Conservation (phyloP, 2,329 filamentous ascomycete genomes). For the Pochonia chlamydosporia region DNA sequence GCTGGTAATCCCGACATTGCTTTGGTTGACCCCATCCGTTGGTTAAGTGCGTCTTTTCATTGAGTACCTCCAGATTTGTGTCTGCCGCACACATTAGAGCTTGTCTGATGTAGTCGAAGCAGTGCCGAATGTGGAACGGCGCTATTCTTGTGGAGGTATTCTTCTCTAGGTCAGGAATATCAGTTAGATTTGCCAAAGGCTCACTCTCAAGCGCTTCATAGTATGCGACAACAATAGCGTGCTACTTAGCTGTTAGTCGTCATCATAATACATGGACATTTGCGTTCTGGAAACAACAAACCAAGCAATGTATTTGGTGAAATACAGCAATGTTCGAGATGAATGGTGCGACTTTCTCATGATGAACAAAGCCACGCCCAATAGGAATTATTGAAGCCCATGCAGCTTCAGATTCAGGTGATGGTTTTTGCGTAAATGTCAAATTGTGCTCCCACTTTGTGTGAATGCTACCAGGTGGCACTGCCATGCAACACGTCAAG, state of each 20-base stretch:
- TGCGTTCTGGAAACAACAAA: neutral
- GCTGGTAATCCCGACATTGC: neutral
- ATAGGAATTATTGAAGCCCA: neutral
- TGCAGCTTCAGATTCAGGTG: neutral
- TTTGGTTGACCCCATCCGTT: neutral
- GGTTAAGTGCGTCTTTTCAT: neutral
- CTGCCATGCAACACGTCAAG: too few species aligned
- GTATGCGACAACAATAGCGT: too few species aligned
- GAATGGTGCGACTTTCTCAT: neutral
- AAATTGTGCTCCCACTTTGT: too few species aligned
- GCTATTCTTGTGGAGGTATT: neutral
- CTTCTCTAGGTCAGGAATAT: neutral
- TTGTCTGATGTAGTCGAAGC: slow-evolving; percentile 3
- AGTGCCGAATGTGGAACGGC: slow-evolving; percentile 1
- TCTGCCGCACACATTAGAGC: neutral
- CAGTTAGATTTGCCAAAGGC: too few species aligned
- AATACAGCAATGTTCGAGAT: neutral
- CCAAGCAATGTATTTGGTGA: neutral
- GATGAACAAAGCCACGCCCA: neutral
- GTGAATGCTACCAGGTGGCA: too few species aligned
- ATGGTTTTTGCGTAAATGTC: neutral
- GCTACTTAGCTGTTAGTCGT: too few species aligned
- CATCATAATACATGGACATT: too few species aligned
- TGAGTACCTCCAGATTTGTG: neutral
- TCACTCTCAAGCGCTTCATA: too few species aligned